Base-by-base conservation (phyloP, 2,329 filamentous ascomycete species). In the Botrytis hyacinthi region DNA sequence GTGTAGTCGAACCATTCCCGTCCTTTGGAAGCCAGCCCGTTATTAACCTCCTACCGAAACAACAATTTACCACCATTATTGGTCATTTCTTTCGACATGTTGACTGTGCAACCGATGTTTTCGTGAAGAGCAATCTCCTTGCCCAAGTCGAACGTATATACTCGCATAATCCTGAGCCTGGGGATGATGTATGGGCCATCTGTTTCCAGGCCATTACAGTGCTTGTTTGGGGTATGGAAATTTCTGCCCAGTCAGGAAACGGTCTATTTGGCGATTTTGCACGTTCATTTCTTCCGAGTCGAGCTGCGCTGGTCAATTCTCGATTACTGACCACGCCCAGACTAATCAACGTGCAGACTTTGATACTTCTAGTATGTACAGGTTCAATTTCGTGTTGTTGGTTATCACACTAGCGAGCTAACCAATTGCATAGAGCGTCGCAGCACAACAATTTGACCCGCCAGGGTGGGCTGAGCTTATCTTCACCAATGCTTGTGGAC, bases 261-360 rank as follows among this genome's bases (percentile, higher is more conserved):
- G 62, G 22, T 46, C 71, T 73, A 61, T 68, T 69, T 69, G 71
- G 63, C 48, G 71, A 73, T 54, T 73, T 73, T 29, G 71, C 71
- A 26, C 62, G 63, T 60, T 73, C 71, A 22, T 73, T 69, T 3
- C 71, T 73, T 12, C 71, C 71, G 37, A 73, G 63, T 48, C 71
- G 71, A 42, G 71, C 71, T 51, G 71, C 71, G n/a, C 48, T 73
- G 48, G 71, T 73, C 37, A 73, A 69, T 22, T 73, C 71, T n/a
- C 71, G 71, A 26, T 65, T 73, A 32, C 37, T 73, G 8, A 73
- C 71, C 29, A 73, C 63, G 26, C 71, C 71, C 2, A 73, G 63
- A 60, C 71, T 73, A 18, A 73, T 73, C 63, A 73, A 73, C 40
- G 62, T 73, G 14, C 71, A 73, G 37, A 73, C 71, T 46, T 18